Conservation (phyloP, 2,329 filamentous ascomycete species). For the Tolypocladium endophyticum region DNA sequence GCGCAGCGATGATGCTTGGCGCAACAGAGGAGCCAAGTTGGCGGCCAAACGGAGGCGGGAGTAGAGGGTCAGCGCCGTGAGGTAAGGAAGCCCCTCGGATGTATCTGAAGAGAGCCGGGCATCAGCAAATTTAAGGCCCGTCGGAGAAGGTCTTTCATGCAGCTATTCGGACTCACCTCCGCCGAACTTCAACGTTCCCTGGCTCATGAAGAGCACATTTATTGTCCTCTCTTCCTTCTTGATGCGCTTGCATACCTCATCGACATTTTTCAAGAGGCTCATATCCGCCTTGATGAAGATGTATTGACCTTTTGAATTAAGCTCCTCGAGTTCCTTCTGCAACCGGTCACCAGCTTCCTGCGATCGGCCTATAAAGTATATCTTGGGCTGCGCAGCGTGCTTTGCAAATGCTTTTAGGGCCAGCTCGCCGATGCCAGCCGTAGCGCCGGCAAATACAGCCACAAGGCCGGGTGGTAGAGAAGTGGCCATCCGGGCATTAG, state of each 20-base stretch:
- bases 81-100: not conserved
- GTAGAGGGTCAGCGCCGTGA: not conserved
- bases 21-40: not conserved
- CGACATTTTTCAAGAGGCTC: not conserved
- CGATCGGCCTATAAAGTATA: not conserved
- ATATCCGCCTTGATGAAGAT: not conserved
- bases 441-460: not conserved
- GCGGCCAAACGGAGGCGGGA: not conserved
- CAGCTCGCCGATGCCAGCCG: not conserved
- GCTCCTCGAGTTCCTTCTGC: not conserved
- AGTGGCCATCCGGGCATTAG: not conserved
- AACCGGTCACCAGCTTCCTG: not conserved
- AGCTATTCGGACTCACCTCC: not conserved
- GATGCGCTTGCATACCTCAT: not conserved
- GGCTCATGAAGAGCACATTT: not conserved
- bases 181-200: not conserved
- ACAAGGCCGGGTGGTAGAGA: not conserved
- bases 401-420: not conserved
- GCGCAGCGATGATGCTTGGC: not conserved
- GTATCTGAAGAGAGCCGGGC: not conserved
- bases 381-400: not conserved
- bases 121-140: not conserved
- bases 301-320: not conserved
- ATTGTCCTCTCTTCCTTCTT: not conserved
- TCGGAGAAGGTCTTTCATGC: not conserved